Conservation (phyloP, 140 eudicot genomes). For the Senecio squalidus region DNA sequence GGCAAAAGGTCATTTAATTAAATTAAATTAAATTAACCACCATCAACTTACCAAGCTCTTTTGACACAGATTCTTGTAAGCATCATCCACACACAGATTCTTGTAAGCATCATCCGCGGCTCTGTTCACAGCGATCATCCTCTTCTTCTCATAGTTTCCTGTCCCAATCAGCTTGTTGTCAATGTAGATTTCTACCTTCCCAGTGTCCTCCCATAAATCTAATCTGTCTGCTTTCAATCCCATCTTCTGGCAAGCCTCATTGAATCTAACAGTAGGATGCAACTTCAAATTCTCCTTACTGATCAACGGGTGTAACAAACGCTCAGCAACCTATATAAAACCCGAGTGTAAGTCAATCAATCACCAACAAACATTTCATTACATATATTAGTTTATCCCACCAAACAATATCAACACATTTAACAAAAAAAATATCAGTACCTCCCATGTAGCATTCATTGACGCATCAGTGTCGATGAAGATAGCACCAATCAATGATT, state of each 20-base stretch:
- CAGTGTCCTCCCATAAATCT: not conserved
- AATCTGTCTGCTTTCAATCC: not conserved
- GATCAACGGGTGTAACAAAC: not conserved
- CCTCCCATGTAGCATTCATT: no score
- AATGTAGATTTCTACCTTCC: not conserved
- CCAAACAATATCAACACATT: no score
- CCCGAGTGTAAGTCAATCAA: not conserved
- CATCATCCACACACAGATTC: not conserved
- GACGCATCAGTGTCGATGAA: no score
- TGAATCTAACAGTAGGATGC: not conserved
- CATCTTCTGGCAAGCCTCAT: not conserved
- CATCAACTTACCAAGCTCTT: not conserved
- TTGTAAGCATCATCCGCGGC: not conserved
- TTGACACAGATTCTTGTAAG: not conserved
- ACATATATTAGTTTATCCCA: no score
- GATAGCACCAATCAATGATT: no score
- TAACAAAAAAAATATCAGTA: no score
- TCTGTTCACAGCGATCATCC: not conserved
- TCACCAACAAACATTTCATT: no score
- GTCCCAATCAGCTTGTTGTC: not conserved
- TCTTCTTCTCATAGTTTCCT: not conserved
- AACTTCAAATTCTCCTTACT: no score
- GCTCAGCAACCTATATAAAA: not conserved
- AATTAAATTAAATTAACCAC: not conserved
- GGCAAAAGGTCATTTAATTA: no score